Evolutionary conservation across 495 filamentous ascomycete genomes (phyloP).

Genomic region (Aspergillus panamensis): DNA sequence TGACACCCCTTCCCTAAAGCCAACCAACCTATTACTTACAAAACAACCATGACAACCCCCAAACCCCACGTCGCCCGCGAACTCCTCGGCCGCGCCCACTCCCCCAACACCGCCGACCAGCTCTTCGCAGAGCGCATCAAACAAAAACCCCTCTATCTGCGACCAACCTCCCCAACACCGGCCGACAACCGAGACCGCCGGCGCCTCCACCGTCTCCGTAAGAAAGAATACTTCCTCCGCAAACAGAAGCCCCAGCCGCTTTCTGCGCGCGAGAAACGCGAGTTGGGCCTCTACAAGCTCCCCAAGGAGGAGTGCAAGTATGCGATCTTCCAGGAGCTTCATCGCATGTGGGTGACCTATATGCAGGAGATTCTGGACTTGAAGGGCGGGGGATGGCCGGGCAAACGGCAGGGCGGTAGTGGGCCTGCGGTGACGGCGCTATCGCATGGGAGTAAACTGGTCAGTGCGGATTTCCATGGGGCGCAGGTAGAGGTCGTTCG

Average conservation of each 20-base stretch:
- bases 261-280: constrained; percentile 75
- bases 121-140: constrained; percentile 81
- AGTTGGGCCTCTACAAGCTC: constrained; percentile 67
- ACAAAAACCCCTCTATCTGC: constrained; percentile 75
- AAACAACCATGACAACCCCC: constrained; percentile 26
- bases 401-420: constrained; percentile 21
- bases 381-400: constrained; percentile 18
- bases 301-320: constrained; percentile 67
- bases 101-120: constrained; percentile 58
- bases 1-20: no score
- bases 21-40: no score
- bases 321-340: constrained; percentile 68
- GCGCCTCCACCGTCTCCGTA: constrained; percentile 53
- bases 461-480: constrained; percentile 86
- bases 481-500: constrained; percentile 80
- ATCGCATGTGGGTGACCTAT: constrained; percentile 78
- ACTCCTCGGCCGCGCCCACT: constrained; percentile 73
- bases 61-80: constrained; percentile 55
- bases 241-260: constrained; percentile 70
- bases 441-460: constrained; percentile 62
- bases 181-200: constrained; percentile 63
- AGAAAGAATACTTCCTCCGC: constrained; percentile 52
- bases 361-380: constrained; percentile 67
- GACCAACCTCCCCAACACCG: constrained; percentile 61
- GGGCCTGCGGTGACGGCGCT: constrained; percentile 41